These are phyloP conservation scores for Echria macrotheca DNA, from an alignment of 495 filamentous ascomycete species.

Conservation along the genomic window DNA sequence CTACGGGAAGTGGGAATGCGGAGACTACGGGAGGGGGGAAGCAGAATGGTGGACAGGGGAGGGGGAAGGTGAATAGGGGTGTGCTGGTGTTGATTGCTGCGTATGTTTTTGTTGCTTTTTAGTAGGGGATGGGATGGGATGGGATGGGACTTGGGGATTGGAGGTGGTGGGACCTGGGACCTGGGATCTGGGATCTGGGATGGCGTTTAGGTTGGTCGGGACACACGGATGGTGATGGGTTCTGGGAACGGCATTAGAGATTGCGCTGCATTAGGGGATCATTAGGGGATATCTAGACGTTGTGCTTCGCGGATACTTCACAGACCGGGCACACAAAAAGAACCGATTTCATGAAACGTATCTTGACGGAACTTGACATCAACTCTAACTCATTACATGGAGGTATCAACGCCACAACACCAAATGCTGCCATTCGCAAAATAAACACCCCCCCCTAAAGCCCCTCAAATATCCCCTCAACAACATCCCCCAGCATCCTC, in stretches of 20 bases:
- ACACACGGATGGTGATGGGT: no score
- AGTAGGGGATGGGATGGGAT: not conserved
- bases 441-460: no score
- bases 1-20: not conserved
- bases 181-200: not conserved
- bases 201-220: not conserved
- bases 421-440: not conserved
- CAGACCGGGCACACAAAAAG: not conserved
- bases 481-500: conserved; percentile 71
- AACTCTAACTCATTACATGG: not conserved
- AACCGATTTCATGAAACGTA: no score
- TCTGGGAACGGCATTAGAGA: no score
- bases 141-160: not conserved
- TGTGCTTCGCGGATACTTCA: not conserved
- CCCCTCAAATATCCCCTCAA: conserved; percentile 51
- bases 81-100: conserved; percentile 10
- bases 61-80: not conserved
- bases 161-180: not conserved
- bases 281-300: not conserved
- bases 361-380: no score
- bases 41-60: not conserved
- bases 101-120: conserved; percentile 11
- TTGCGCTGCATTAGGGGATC: not conserved
- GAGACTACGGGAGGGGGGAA: not conserved
- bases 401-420: no score